Evolutionary conservation across 257 asterid genomes (phyloP).

Genomic region (Echium plantagineum): DNA sequence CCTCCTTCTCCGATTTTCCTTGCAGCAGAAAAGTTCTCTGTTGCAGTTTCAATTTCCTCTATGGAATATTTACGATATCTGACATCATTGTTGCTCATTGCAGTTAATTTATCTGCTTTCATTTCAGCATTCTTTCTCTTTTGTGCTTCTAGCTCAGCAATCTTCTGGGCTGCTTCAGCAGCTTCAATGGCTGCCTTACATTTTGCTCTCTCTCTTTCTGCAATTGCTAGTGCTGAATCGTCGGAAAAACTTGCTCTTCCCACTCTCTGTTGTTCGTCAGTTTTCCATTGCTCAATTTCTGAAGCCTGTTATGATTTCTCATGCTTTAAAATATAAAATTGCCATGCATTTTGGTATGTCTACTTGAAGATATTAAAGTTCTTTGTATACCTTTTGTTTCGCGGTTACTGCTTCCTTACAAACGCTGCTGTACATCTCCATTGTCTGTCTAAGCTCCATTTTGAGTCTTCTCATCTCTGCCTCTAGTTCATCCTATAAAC

Average conservation of each 20-base stretch:
- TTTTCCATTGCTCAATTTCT: slow-evolving; percentile 84
- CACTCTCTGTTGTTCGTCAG: slow-evolving; percentile 57
- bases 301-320: slow-evolving; percentile 29
- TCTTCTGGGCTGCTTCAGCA: slow-evolving; percentile 80
- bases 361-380: background rate
- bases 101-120: slow-evolving; percentile 45
- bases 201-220: slow-evolving; percentile 61
- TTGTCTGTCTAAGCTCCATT: slow-evolving; percentile 81
- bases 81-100: slow-evolving; percentile 43
- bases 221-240: slow-evolving; percentile 75
- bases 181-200: slow-evolving; percentile 80
- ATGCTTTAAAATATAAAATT: background rate
- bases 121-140: slow-evolving; percentile 64
- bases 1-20: slow-evolving; percentile 95
- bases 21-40: slow-evolving; percentile 42
- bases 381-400: slow-evolving; percentile 49
- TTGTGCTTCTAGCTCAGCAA: slow-evolving; percentile 81
- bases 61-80: slow-evolving; percentile 70
- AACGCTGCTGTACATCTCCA: slow-evolving; percentile 94
- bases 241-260: slow-evolving; percentile 62
- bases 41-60: slow-evolving; percentile 79
- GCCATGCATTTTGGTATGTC: background rate
- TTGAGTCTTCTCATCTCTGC: slow-evolving; percentile 94
- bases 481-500: slow-evolving; percentile 67
- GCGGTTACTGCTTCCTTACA: slow-evolving; percentile 88